Evolutionary conservation across 2,329 filamentous ascomycete species (phyloP).

Genomic region (Pestalotiopsis sp.): DNA sequence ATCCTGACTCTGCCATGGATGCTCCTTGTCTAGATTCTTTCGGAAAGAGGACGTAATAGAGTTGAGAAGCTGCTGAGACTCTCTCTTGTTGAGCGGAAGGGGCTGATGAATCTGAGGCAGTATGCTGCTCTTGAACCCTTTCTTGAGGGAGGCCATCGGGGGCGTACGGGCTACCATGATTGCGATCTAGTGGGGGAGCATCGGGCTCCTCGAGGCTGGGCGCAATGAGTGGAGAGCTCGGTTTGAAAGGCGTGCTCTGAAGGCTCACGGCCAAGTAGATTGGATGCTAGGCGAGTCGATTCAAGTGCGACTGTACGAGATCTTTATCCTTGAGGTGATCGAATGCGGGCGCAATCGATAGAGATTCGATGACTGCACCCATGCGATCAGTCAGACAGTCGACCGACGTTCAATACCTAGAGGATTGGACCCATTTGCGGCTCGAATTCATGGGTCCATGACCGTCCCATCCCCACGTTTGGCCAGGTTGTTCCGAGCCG

Average conservation of each 20-base stretch:
- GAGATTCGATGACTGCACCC: background rate
- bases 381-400: background rate
- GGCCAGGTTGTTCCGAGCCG: constrained; percentile 5
- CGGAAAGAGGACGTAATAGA: constrained; percentile 60
- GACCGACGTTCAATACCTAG: background rate
- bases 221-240: background rate
- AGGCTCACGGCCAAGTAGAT: too few species aligned
- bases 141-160: constrained; percentile 39
- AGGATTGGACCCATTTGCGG: background rate
- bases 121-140: constrained; percentile 37
- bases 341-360: background rate
- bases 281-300: too few species aligned
- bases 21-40: constrained; percentile 58
- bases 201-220: background rate
- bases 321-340: background rate
- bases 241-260: background rate
- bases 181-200: background rate
- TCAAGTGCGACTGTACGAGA: background rate
- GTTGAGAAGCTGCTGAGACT: constrained; percentile 57
- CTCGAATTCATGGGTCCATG: background rate
- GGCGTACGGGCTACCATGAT: constrained; percentile 34
- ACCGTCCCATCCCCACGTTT: background rate
- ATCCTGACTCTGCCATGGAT: constrained; percentile 45
- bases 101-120: constrained; percentile 53
- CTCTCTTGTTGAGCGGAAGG: constrained; percentile 48